A percentile compares a stretch with the other conserved stretches of the same genome.
Evolutionary conservation across 805 yeast species (phyloP).

Genomic region (Candida quercuum): DNA sequence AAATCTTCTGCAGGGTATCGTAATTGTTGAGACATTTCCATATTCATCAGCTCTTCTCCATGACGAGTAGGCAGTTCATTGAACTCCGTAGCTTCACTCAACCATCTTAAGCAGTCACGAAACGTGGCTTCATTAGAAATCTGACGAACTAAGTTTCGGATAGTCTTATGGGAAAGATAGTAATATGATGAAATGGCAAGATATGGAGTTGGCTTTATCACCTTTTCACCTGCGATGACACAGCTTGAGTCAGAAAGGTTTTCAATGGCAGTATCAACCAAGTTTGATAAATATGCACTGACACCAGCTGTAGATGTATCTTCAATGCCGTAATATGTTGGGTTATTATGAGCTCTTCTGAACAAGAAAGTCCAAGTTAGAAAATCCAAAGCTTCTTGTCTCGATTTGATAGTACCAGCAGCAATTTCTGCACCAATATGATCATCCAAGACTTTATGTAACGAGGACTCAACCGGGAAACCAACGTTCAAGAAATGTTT

Average conservation of each 20-base stretch:
- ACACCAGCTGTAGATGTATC: conserved; percentile 78
- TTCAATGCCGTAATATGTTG: conserved; percentile 83
- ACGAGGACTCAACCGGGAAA: conserved; percentile 88
- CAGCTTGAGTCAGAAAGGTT: conserved; percentile 72
- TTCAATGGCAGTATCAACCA: conserved; percentile 65
- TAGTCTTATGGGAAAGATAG: conserved; percentile 86
- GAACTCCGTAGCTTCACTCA: conserved; percentile 83
- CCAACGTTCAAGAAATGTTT: conserved; percentile 86
- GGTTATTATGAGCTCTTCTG: conserved; percentile 91
- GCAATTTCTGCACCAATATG: conserved; percentile 96
- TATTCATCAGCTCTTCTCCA: conserved; percentile 64
- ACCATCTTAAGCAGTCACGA: conserved; percentile 82
- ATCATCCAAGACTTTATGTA: conserved; percentile 76
- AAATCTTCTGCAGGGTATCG: conserved; percentile 71
- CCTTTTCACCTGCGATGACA: conserved; percentile 43
- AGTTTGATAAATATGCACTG: conserved; percentile 58
- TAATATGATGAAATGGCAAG: conserved; percentile 85
- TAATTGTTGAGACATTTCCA: conserved; percentile 67
- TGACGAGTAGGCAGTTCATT: conserved; percentile 72
- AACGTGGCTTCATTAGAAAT: conserved; percentile 42
- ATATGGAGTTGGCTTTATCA: conserved; percentile 65
- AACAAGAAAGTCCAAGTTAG: conserved; percentile 90
- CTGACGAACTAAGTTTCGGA: conserved; percentile 59
- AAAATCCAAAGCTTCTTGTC: conserved; percentile 95
- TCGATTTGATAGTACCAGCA: conserved; percentile 87